Evolutionary conservation across 2,329 filamentous ascomycete genomes (phyloP).

Genomic region (Chaetothyriales sp.): DNA sequence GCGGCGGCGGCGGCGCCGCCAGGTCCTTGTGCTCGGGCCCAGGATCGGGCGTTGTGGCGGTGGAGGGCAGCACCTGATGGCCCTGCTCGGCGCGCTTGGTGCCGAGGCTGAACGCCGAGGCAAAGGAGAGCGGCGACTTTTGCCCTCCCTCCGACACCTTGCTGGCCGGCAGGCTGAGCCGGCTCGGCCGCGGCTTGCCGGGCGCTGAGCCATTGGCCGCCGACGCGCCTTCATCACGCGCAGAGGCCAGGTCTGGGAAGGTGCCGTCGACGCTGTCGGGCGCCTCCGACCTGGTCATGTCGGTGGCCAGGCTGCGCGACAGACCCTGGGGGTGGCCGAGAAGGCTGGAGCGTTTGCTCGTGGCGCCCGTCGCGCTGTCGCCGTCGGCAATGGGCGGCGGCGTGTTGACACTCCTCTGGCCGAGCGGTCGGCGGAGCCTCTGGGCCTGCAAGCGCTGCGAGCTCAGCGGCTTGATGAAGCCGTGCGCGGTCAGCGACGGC

Average conservation of each 20-base stretch:
- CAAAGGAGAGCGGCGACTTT: constrained; percentile 63
- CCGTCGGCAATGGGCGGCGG: constrained; percentile 26
- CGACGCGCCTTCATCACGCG: constrained; percentile 8
- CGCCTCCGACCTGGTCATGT: constrained; percentile 61
- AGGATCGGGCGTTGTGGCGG: constrained; percentile 59
- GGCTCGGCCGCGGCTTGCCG: constrained; percentile 35
- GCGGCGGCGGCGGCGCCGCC: constrained; percentile 23
- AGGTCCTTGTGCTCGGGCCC: constrained; percentile 32
- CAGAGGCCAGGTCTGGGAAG: constrained; percentile 10
- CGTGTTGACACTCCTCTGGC: constrained; percentile 21
- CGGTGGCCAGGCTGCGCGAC: constrained; percentile 48
- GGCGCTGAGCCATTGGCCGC: constrained; percentile 7
- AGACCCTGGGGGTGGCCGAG: background rate
- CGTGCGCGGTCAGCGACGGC: constrained; percentile 73
- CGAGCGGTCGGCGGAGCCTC: constrained; percentile 46
- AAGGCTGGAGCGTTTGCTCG: constrained; percentile 30
- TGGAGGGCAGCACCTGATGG: constrained; percentile 73
- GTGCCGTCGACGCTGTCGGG: constrained; percentile 39
- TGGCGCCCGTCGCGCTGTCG: constrained; percentile 9
- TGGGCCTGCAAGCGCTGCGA: constrained; percentile 89
- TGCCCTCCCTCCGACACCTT: constrained; percentile 45
- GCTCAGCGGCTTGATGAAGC: constrained; percentile 94
- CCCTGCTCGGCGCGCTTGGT: constrained; percentile 46
- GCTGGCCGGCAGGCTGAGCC: constrained; percentile 50
- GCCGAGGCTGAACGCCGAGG: constrained; percentile 58